phyloP scores from a whole-genome alignment of 768 basidiomycete species.

The Termitomyces bulborhizus region DNA sequence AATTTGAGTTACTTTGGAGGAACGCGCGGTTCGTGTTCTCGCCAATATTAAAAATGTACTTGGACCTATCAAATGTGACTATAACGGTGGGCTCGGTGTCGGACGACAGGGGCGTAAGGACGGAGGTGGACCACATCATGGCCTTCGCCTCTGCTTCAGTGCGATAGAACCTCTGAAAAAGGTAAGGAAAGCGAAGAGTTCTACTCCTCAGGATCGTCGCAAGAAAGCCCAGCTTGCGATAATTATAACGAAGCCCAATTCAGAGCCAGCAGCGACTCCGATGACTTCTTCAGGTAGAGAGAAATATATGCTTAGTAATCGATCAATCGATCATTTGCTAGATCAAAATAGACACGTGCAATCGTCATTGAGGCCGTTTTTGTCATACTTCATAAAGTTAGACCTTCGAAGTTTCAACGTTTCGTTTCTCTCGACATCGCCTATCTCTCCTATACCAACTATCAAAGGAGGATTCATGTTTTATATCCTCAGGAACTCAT shows the following conservation, averaged over 20 bases:
- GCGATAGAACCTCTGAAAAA: slow-evolving; percentile 9
- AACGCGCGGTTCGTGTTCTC: slow-evolving; percentile 77
- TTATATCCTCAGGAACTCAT: slow-evolving; percentile 1
- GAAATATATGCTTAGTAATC: slow-evolving; percentile 8
- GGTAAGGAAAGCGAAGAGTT: slow-evolving; percentile 2
- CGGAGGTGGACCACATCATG: slow-evolving; percentile 61
- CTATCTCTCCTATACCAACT: slow-evolving; percentile 3
- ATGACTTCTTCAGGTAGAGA: slow-evolving; percentile 2
- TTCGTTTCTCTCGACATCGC: not conserved
- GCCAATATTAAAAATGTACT: slow-evolving; percentile 86
- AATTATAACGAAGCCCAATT: slow-evolving; percentile 2
- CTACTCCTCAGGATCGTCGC: not conserved
- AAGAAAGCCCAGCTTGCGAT: slow-evolving; percentile 10
- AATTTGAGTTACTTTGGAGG: slow-evolving; percentile 56
- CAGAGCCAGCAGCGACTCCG: slow-evolving; percentile 4
- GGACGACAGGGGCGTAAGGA: slow-evolving; percentile 50
- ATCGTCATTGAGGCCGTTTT: not conserved
- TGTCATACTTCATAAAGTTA: slow-evolving; percentile 6
- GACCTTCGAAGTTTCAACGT: not conserved
- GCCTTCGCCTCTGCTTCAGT: slow-evolving; percentile 6
- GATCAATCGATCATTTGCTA: not conserved
- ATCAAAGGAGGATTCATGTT: slow-evolving; percentile 4
- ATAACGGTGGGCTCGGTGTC: slow-evolving; percentile 82
- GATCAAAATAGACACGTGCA: not conserved
- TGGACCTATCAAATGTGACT: slow-evolving; percentile 68